These are phyloP conservation scores for Dactylellina parvicollis DNA, from an alignment of 2,329 filamentous ascomycete species.

Conservation along the genomic window DNA sequence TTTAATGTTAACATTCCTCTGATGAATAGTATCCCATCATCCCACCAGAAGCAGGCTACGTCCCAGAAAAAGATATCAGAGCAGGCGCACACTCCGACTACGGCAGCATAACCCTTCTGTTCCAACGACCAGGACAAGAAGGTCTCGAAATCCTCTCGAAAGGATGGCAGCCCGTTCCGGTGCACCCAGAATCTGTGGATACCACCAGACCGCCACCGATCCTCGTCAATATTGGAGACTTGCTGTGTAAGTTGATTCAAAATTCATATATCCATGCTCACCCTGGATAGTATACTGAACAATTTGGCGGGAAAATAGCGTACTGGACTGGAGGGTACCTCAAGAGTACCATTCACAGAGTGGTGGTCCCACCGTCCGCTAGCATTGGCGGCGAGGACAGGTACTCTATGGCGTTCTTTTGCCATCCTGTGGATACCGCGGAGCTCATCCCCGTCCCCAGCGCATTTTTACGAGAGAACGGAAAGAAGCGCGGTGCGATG, in stretches of 20 bases:
- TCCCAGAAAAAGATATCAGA: constrained; percentile 73
- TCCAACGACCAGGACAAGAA: constrained; percentile 84
- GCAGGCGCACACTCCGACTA: constrained; percentile 77
- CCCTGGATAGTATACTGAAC: background rate
- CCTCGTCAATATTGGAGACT: constrained; percentile 76
- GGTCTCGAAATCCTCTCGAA: constrained; percentile 79
- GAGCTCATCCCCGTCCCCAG: constrained; percentile 71
- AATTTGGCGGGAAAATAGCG: constrained; percentile 16
- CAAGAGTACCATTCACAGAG: constrained; percentile 86
- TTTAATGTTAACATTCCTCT: background rate
- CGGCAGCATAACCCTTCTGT: constrained; percentile 71
- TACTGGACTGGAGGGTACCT: constrained; percentile 93
- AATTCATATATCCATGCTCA: background rate
- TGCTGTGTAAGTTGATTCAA: constrained; percentile 65
- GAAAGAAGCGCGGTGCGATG: constrained; percentile 58
- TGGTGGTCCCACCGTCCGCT: constrained; percentile 73
- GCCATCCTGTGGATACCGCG: constrained; percentile 69
- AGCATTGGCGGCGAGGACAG: constrained; percentile 63
- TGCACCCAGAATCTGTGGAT: constrained; percentile 71
- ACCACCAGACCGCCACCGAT: constrained; percentile 73
- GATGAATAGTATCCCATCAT: constrained; percentile 62
- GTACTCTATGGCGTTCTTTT: constrained; percentile 76
- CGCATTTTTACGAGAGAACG: constrained; percentile 64
- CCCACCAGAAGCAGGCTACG: constrained; percentile 62
- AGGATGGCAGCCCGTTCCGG: constrained; percentile 73